Evolutionary conservation across 176 grass and related monocot species (phyloP).

Genomic region (Neostapfia colusana): DNA sequence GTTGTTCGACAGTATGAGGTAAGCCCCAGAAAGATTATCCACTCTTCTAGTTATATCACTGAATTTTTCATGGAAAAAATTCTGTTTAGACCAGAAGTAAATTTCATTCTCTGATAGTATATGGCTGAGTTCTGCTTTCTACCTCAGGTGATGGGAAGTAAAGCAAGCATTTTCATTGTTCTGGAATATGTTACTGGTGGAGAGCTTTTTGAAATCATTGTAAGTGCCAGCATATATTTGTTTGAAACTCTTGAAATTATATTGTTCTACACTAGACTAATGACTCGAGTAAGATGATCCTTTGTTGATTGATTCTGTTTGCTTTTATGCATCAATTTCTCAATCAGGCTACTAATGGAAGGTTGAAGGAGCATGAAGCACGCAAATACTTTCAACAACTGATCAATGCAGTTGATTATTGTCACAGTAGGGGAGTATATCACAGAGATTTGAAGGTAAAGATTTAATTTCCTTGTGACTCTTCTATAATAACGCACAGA

Average conservation of each 20-base stretch:
- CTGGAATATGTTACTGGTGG: constrained; percentile 93
- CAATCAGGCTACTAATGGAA: constrained; percentile 64
- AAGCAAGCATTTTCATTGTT: constrained; percentile 96
- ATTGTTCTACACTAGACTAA: background rate
- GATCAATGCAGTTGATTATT: constrained; percentile 93
- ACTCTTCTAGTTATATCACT: constrained; percentile 14
- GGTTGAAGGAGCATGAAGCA: constrained; percentile 89
- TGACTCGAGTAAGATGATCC: constrained; percentile 12
- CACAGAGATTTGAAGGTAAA: constrained; percentile 96
- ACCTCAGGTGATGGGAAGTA: constrained; percentile 97
- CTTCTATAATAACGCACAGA: constrained; percentile 13
- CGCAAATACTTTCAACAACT: constrained; percentile 94
- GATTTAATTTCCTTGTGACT: constrained; percentile 1
- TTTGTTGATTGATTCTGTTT: constrained; percentile 18
- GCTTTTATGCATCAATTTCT: constrained; percentile 20
- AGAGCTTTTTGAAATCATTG: constrained; percentile 99
- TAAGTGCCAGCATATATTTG: constrained; percentile 48
- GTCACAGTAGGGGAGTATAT: constrained; percentile 96
- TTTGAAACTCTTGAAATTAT: constrained; percentile 7
- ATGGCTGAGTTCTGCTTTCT: constrained; percentile 28
- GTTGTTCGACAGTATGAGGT: constrained; percentile 93
- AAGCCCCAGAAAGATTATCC: constrained; percentile 7
- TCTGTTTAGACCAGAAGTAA: background rate
- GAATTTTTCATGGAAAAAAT: constrained; percentile 8
- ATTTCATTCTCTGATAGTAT: background rate